Conservation (phyloP, 1,139 yeast species). For the Debaryomycetaceae sp. region DNA sequence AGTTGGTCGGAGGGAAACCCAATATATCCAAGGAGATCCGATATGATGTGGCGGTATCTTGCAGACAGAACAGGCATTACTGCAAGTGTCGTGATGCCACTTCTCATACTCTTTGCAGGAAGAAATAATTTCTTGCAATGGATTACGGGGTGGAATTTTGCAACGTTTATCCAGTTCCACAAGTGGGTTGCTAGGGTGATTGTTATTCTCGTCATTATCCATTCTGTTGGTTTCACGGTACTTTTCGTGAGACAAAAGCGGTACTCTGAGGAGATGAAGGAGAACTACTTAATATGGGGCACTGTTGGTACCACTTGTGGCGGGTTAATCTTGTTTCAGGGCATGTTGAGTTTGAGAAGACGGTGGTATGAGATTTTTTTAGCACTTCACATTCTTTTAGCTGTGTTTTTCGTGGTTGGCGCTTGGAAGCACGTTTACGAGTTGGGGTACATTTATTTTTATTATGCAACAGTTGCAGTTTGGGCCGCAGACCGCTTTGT, state of each 20-base stretch:
- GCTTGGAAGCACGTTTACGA: constrained; percentile 56
- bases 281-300: constrained; percentile 47
- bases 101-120: constrained; percentile 28
- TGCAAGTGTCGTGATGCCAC: constrained; percentile 21
- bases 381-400: constrained; percentile 55
- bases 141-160: constrained; percentile 27
- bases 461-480: constrained; percentile 50
- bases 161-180: constrained; percentile 27
- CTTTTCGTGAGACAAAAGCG: constrained; percentile 10
- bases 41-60: constrained; percentile 14
- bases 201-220: constrained; percentile 19
- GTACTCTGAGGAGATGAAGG: constrained; percentile 18
- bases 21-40: constrained; percentile 8
- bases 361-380: constrained; percentile 62
- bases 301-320: constrained; percentile 31
- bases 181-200: constrained; percentile 28
- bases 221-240: constrained; percentile 20
- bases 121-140: constrained; percentile 30
- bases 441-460: constrained; percentile 47
- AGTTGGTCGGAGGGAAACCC: too few species aligned
- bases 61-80: constrained; percentile 32
- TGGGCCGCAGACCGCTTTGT: constrained; percentile 61
- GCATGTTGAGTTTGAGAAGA: constrained; percentile 50
- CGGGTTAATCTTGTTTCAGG: constrained; percentile 34
- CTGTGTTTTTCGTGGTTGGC: constrained; percentile 49